phyloP scores from a whole-genome alignment of 2,329 filamentous ascomycete species.

The Sporothrix luriei region DNA sequence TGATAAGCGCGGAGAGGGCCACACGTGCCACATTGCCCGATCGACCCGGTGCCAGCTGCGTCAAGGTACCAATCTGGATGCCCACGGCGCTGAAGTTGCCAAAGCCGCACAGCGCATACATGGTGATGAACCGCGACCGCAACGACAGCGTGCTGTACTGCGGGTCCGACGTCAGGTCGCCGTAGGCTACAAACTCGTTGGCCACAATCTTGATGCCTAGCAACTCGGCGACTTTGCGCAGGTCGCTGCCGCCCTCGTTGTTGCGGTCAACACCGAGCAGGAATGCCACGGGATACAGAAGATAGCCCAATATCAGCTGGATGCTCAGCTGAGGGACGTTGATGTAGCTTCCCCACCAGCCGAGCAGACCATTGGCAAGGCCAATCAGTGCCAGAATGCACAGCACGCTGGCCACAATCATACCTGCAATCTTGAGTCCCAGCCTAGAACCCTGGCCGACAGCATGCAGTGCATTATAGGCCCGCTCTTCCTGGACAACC shows the following conservation, averaged over 20 bases:
- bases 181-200: constrained; percentile 75
- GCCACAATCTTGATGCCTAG: constrained; percentile 81
- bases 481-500: constrained; percentile 36
- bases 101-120: constrained; percentile 80
- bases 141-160: constrained; percentile 62
- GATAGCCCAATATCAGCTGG: constrained; percentile 73
- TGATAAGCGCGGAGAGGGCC: constrained; percentile 74
- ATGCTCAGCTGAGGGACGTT: constrained; percentile 70
- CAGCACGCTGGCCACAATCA: constrained; percentile 77
- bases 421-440: constrained; percentile 82
- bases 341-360: constrained; percentile 83
- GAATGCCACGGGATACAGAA: constrained; percentile 78
- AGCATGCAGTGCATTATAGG: constrained; percentile 79
- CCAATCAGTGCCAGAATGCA: constrained; percentile 79
- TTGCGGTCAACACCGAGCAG: constrained; percentile 73
- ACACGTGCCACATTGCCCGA: constrained; percentile 74
- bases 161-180: constrained; percentile 51
- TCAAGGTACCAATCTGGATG: constrained; percentile 85
- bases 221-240: constrained; percentile 73
- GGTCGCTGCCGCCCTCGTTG: constrained; percentile 53
- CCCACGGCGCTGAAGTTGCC: constrained; percentile 87
- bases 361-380: constrained; percentile 73
- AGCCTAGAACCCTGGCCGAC: constrained; percentile 85
- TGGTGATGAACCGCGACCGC: constrained; percentile 78
- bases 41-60: constrained; percentile 75